Conservation (phyloP, 495 filamentous ascomycete genomes). For the Neurospora sp. region DNA sequence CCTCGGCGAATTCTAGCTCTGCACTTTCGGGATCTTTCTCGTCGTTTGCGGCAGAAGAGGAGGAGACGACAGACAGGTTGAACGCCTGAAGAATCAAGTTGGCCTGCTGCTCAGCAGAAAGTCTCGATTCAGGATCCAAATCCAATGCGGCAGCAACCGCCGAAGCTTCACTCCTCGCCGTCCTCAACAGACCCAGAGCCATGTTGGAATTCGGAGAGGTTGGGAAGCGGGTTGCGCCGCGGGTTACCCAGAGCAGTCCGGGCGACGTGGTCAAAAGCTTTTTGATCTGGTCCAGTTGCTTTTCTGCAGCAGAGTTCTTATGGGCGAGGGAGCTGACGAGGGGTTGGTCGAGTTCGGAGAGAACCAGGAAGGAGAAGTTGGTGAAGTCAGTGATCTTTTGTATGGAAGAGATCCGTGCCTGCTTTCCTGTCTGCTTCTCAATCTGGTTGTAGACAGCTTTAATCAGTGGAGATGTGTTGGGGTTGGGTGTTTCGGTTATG, state of each 20-base stretch:
- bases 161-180: slow-evolving; percentile 25
- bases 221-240: slow-evolving; percentile 27
- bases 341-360: slow-evolving; percentile 21
- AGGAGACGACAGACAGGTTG: slow-evolving; percentile 11
- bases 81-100: slow-evolving; percentile 22
- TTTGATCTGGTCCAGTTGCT: slow-evolving; percentile 25
- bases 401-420: slow-evolving; percentile 17
- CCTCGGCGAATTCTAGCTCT: slow-evolving; percentile 31
- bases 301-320: background rate
- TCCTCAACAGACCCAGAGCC: slow-evolving; percentile 29
- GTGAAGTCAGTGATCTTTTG: slow-evolving; percentile 14
- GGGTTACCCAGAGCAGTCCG: slow-evolving; percentile 33
- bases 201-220: slow-evolving; percentile 26
- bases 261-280: slow-evolving; percentile 25
- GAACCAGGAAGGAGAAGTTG: slow-evolving; percentile 19
- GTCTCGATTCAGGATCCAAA: slow-evolving; percentile 20
- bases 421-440: slow-evolving; percentile 20
- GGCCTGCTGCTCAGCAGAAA: slow-evolving; percentile 17
- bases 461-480: slow-evolving; percentile 27
- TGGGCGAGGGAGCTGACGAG: slow-evolving; percentile 16
- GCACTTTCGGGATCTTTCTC: slow-evolving; percentile 8
- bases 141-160: slow-evolving; percentile 27
- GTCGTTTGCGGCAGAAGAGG: background rate
- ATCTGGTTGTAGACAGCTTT: slow-evolving; percentile 22
- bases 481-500: slow-evolving; percentile 26